A percentile compares a stretch with the other conserved stretches of the same genome.
Evolutionary conservation across 768 basidiomycete genomes (phyloP).

Genomic region (Pisolithus sp.): DNA sequence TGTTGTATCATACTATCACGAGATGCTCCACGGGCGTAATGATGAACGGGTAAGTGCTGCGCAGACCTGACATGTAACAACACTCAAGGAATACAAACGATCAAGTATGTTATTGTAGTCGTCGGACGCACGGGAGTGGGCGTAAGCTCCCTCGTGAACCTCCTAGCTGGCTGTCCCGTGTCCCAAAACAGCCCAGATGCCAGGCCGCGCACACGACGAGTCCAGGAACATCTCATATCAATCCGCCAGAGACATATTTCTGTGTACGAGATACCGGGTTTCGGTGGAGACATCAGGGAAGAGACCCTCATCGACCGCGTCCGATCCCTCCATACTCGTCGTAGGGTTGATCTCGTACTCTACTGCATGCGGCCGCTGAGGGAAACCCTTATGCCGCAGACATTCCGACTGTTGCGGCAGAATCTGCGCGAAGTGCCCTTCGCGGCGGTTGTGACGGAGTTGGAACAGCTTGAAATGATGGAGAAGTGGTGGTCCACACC

Average conservation of each 20-base stretch:
- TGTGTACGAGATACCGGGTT: conserved; percentile 21
- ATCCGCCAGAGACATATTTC: conserved; percentile 1
- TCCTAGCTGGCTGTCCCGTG: conserved; percentile 16
- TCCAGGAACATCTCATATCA: not conserved
- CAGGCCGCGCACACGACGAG: not conserved
- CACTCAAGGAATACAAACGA: not conserved
- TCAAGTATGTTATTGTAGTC: conserved; percentile 19
- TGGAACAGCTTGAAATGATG: conserved; percentile 24
- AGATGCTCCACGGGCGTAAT: not conserved
- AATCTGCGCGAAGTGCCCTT: conserved; percentile 22
- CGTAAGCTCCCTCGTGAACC: conserved; percentile 24
- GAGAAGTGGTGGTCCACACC: conserved; percentile 25
- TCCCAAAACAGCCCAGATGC: conserved; percentile 12
- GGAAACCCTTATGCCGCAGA: conserved; percentile 1
- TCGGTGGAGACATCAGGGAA: conserved; percentile 7
- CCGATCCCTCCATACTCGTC: conserved; percentile 7
- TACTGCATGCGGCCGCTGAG: conserved; percentile 16
- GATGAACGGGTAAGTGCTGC: not conserved
- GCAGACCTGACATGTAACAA: not conserved
- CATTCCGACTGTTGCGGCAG: not conserved
- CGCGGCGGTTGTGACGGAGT: conserved; percentile 30
- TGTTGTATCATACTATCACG: not conserved
- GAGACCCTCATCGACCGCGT: conserved; percentile 11
- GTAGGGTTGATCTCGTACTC: conserved; percentile 18
- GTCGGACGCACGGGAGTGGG: conserved; percentile 25